Evolutionary conservation across 345 rosid genomes (phyloP).

Genomic region (Gossypium arboreum): DNA sequence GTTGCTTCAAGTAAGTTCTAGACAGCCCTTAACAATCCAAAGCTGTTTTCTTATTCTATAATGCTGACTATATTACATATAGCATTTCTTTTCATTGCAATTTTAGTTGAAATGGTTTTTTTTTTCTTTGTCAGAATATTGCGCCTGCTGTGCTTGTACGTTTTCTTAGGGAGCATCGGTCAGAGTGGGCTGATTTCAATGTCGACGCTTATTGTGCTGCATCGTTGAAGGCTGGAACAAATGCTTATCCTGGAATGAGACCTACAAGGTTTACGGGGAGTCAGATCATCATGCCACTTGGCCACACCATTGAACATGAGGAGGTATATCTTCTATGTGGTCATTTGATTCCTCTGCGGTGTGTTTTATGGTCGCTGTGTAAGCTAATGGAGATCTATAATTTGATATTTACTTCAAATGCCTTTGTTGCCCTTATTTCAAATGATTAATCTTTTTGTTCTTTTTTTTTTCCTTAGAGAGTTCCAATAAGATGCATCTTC

Average conservation of each 20-base stretch:
- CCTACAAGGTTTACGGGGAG: constrained; percentile 94
- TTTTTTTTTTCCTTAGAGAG: neutral
- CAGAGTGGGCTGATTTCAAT: constrained; percentile 98
- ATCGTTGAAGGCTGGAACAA: constrained; percentile 68
- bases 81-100: neutral
- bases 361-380: neutral
- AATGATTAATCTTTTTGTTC: neutral
- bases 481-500: neutral
- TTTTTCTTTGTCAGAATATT: constrained; percentile 54
- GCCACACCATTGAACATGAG: constrained; percentile 94
- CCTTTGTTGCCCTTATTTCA: neutral
- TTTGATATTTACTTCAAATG: neutral
- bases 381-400: neutral
- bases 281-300: constrained; percentile 95
- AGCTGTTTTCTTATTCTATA: neutral
- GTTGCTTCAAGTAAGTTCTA: constrained; percentile 76
- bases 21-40: neutral
- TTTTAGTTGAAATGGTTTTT: constrained; percentile 13
- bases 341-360: neutral
- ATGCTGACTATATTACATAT: neutral
- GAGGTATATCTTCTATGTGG: constrained; percentile 46
- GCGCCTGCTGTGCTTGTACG: constrained; percentile 94
- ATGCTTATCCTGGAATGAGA: constrained; percentile 87
- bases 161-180: constrained; percentile 94
- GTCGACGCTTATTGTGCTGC: constrained; percentile 97